Evolutionary conservation across 345 rosid genomes (phyloP), one percentile per base, ranked within the genome.

Genomic region (Zanthoxylum bungeanum): DNA sequence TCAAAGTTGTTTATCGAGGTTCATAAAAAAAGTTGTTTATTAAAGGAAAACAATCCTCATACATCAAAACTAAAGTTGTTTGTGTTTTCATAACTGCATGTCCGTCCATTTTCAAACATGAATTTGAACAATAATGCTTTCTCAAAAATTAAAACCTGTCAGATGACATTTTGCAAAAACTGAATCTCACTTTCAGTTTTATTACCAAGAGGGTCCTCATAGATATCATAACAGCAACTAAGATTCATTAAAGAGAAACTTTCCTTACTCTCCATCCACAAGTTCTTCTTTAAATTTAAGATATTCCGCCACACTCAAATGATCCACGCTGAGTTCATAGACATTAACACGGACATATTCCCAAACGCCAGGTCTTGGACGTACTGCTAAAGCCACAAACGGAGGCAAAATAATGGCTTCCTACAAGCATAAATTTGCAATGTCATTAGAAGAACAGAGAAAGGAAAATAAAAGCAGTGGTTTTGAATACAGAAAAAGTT

Each of bases 291-390:
- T 82, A 67, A 68, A 78, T 22, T 49, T 69, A 42, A 82, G 77
- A 59, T 76, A 79, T 31, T 79, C 85, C 2, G 80, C 56, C 10
- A 73, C 80, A 64, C 51, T 74, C 61, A 78, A 39, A 28, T 68
- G 74, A 30, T 82, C 82, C 62, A 74, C 66, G 5, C 71, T 74
- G 56, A 78, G 72, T 34, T 79, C 80, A 24, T 73, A 65, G 60
- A 76, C 58, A 39, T 79, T 82, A 34, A 79, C 52, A 1, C 75
- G 70, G 2, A 73, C 76, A 65, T 73, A 74, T 69, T 79, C 85
- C 82, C 85, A 82, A 53, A 79, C 70, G 19, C 85, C 85, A 11
- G 82, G 81, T 19, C 75, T 71, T 39, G 85, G 82, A 33, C 73
- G 63, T 44, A 82, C 53, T 2, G 80, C 85, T 22, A 82, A 8